Evolutionary conservation across 1,139 yeast species (phyloP).

Genomic region (Meyerozyma sp.): DNA sequence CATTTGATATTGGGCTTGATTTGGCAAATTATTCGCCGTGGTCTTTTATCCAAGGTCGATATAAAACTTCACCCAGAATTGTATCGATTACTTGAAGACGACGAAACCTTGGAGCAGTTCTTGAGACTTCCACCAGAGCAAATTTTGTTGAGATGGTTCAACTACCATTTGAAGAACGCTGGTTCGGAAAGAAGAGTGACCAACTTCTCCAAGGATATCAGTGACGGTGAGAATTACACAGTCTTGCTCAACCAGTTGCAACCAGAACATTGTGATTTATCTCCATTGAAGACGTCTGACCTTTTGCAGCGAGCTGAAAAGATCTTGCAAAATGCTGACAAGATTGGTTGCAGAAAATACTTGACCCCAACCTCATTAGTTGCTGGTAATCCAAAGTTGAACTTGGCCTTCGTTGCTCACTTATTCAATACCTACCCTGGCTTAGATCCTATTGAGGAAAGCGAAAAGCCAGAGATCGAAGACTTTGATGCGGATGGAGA

Average conservation of each 20-base stretch:
- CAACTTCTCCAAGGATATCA: constrained; percentile 82
- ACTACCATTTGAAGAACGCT: constrained; percentile 93
- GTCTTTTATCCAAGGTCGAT: constrained; percentile 88
- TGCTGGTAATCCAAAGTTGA: constrained; percentile 94
- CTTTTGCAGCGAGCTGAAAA: constrained; percentile 79
- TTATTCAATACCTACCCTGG: constrained; percentile 96
- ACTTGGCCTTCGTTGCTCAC: constrained; percentile 95
- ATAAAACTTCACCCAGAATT: constrained; percentile 95
- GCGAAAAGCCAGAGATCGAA: constrained; percentile 81
- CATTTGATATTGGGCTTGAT: constrained; percentile 91
- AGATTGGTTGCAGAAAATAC: constrained; percentile 87
- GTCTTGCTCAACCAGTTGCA: constrained; percentile 82
- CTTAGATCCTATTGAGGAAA: constrained; percentile 89
- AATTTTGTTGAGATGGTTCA: constrained; percentile 94
- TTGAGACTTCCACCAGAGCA: constrained; percentile 97
- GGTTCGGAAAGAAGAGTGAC: constrained; percentile 79
- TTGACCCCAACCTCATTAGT: constrained; percentile 90
- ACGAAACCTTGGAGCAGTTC: constrained; percentile 95
- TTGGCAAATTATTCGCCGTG: constrained; percentile 98
- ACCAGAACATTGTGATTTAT: constrained; percentile 74
- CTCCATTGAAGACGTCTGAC: constrained; percentile 75
- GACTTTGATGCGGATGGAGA: constrained; percentile 99
- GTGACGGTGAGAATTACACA: constrained; percentile 95
- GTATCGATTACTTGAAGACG: constrained; percentile 90
- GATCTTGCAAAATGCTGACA: constrained; percentile 81